Evolutionary conservation across 768 basidiomycete species (phyloP), one percentile per base, ranked within the genome.

Genomic region (Mycena epipterygia): DNA sequence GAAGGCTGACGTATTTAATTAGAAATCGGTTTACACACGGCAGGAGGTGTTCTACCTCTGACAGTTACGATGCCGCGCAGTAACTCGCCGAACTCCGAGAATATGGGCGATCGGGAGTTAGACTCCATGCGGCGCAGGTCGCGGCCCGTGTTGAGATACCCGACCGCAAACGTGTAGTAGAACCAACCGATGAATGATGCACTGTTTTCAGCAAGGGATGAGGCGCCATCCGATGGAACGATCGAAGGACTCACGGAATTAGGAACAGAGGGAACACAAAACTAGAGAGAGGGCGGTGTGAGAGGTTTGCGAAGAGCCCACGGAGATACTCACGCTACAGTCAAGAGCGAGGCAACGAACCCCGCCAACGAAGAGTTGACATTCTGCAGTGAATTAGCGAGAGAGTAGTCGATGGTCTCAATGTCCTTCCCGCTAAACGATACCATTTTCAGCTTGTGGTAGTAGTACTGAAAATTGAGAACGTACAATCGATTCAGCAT

Each of bases 101-200:
- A 94, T 68, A 95, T 95, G 0, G 95, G 93, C 16, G 93, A 94
- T 16, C 95, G 86, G 0, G 92, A 89, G 75, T 95, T 97, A 1
- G 95, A 94, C 79, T 97, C 96, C 91, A 98, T 95, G n/a, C 96
- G 88, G 69, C 95, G 88, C n/a, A 97, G 83, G 76, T 96, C 95
- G 53, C 95, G 89, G 0, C 94, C 93, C 0, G 93, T 94, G 75
- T 90, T 90, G 55, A 94, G 82, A 77, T 94, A 94, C 0, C 92
- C 92, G 63, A 91, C 83, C 3, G 92, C 89, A 23, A 94, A 83
- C 30, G 86, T 80, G 57, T 90, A 90, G 76, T 97, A 97, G 32
- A 89, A 86, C 70, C 87, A 90, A 2, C 93, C 94, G 44, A 98
- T 91, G 72, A 94, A 75, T 16, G 84, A 41, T n/a, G 59, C 68